Base-by-base conservation (phyloP, 2,329 filamentous ascomycete genomes). In the Karstenula rhodostoma region DNA sequence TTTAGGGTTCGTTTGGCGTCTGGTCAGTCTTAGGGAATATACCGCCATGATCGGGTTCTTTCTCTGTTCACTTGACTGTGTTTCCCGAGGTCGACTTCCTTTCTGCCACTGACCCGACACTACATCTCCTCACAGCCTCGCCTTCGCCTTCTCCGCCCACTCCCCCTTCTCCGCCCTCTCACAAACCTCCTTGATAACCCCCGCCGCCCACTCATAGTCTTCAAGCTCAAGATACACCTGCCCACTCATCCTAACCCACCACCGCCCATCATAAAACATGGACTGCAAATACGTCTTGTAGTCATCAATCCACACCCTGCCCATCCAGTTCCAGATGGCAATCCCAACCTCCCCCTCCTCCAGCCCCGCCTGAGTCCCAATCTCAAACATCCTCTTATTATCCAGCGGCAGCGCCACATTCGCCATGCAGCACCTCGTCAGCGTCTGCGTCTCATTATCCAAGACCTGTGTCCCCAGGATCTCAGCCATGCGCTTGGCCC, bases 221-320 rank as follows among this genome's bases (percentile, higher is more conserved):
- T 83, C 83, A 65, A 89, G 74, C 27, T 92, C 92, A n/a, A 97
- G 78, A 74, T 95, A 98, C 0, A 95, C 85, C 82, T 97, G 93
- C 15, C 87, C 92, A 73, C 90, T 93, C 50, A 96, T 71, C 51
- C 94, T 82, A 0, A 85, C 82, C 90, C 90, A 97, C 74, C 89
- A 85, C 56, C 83, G 82, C 0, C 84, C 85, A 0, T 79, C 83
- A 66, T 93, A 87, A 9, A 84, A 77, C 59, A 87, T 87, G 2
- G 91, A 72, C 0, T 89, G 83, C 54, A 95, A 78, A 70, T 92
- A 94, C 0, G 93, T 95, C 57, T 89, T 83, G 85, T 89, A 94
- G 25, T 85, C 77, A 17, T 83, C 80, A 0, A 86, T 81, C 9
- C 74, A 68, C 0, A 69, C 67, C 8, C 69, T 73, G 66, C 61